Base-by-base conservation (phyloP, 208 protist genomes). In the Crithidia mellificae region DNA sequence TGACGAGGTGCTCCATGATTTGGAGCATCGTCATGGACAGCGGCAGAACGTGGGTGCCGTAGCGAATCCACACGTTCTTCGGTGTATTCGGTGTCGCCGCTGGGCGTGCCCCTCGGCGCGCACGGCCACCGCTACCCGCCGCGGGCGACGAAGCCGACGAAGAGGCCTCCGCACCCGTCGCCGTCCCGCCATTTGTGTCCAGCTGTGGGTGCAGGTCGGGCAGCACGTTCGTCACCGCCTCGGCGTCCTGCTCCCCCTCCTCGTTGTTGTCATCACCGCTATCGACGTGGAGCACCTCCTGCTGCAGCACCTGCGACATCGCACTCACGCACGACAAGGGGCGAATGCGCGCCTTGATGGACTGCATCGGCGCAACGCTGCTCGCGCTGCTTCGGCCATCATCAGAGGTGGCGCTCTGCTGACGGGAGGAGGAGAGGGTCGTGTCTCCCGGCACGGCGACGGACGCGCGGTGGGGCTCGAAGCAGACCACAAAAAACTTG, bases 1-100 rank as follows among this genome's bases (percentile, higher is more conserved):
- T 39, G 19, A 77, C 53, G 30, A 78, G 61, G 22, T 66, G 66
- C 73, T 93, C 79, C 53, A 91, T 46, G 20, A 95, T 68, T 32
- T 95, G 86, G 39, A 92, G 51, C 50, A 91, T 81, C 19, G 88
- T 91, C 80, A 92, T 89, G 25, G 85, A 90, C 12, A 79, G 81
- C 43, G 87, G 90, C 47, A 95, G 77, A 20, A 92, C 78, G 62
- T 93, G 70, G 1, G 66, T 58, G 11, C 72, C 84, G 54, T 78
- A 87, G 36, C 90, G 90, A 8, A 95, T 32, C 71, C 82, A 92
- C 39, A 91, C 76, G 36, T 30, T 80, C 68, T 53, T 74, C 65
- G 62, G 55, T 52, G 24, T 49, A 30, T 11, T 24, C 7, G 61
- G 39, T 56, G 39, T 5, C 43, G 36, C 2, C 8, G 41, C 0